Evolutionary conservation across 2,329 filamentous ascomycete genomes (phyloP).

Genomic region (Didymella sp.): DNA sequence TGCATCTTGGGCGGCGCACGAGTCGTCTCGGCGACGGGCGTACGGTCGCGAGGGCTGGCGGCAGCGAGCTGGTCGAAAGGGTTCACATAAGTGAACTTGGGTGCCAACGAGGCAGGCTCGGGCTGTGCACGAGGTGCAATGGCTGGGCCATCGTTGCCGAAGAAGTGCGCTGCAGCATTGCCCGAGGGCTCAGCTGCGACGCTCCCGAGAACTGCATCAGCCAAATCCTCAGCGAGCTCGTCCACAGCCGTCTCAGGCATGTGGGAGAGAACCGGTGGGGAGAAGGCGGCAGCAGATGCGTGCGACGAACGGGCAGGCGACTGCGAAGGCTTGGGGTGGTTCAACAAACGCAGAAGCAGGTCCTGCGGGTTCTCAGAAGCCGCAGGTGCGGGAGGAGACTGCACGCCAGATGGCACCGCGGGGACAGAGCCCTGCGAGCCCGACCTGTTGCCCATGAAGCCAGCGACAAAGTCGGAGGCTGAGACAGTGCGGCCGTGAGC

Average conservation of each 20-base stretch:
- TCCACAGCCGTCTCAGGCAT: slow-evolving; percentile 53
- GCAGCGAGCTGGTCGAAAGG: slow-evolving; percentile 74
- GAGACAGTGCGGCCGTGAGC: slow-evolving; percentile 54
- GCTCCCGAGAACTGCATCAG: slow-evolving; percentile 52
- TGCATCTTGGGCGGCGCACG: slow-evolving; percentile 50
- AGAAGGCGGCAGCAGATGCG: slow-evolving; percentile 37
- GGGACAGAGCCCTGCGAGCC: slow-evolving; percentile 42
- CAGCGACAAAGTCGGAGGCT: slow-evolving; percentile 64
- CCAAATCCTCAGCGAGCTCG: slow-evolving; percentile 55
- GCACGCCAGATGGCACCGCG: slow-evolving; percentile 36
- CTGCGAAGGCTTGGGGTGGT: slow-evolving; percentile 66
- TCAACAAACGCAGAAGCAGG: slow-evolving; percentile 84
- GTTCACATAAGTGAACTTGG: slow-evolving; percentile 74
- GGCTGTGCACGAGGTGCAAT: slow-evolving; percentile 45
- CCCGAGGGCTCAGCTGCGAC: slow-evolving; percentile 36
- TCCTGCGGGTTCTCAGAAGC: slow-evolving; percentile 74
- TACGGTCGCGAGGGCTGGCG: slow-evolving; percentile 66
- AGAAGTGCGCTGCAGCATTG: slow-evolving; percentile 37
- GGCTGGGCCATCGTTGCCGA: slow-evolving; percentile 52
- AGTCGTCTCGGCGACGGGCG: slow-evolving; percentile 36
- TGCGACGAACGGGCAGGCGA: slow-evolving; percentile 37
- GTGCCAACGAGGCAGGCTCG: slow-evolving; percentile 39
- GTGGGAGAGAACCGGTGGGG: slow-evolving; percentile 41
- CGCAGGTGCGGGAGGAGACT: slow-evolving; percentile 37
- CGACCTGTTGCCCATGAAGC: slow-evolving; percentile 59